phyloP scores from a whole-genome alignment of 2,329 filamentous ascomycete species.

The Aspergillus ochraceoroseus region DNA sequence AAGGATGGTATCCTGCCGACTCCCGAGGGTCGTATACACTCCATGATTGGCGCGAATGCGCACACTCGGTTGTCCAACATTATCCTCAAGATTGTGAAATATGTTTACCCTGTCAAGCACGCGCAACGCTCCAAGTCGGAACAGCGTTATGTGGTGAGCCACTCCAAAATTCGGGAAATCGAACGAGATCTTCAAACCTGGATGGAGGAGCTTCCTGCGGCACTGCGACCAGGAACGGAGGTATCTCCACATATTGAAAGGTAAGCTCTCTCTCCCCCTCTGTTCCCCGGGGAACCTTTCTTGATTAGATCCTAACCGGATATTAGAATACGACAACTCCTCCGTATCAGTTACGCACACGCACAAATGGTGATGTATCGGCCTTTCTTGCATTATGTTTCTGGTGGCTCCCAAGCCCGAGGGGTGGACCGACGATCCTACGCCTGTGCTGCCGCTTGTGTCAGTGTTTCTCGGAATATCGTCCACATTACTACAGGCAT shows the following conservation, averaged over 20 bases:
- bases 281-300: background rate
- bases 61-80: constrained; percentile 56
- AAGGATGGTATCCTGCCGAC: constrained; percentile 48
- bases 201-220: constrained; percentile 65
- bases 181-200: constrained; percentile 59
- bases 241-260: constrained; percentile 68
- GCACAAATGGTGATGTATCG: constrained; percentile 62
- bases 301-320: background rate
- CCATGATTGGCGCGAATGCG: constrained; percentile 58
- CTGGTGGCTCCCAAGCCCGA: constrained; percentile 47
- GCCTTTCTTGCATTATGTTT: constrained; percentile 62
- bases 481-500: constrained; percentile 62
- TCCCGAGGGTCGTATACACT: constrained; percentile 51
- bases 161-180: constrained; percentile 60
- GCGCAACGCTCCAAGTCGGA: constrained; percentile 43
- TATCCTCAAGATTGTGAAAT: constrained; percentile 58
- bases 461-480: constrained; percentile 62
- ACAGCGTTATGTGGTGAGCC: constrained; percentile 58
- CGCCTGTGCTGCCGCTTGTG: constrained; percentile 61
- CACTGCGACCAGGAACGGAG: constrained; percentile 73
- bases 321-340: constrained; percentile 53
- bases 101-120: constrained; percentile 60
- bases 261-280: constrained; percentile 50
- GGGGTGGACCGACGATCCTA: constrained; percentile 59
- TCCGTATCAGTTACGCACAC: constrained; percentile 60